A percentile compares a stretch with the other conserved stretches of the same genome.
phyloP scores from a whole-genome alignment of 345 rosid genomes.

The Erodium maritimum region DNA sequence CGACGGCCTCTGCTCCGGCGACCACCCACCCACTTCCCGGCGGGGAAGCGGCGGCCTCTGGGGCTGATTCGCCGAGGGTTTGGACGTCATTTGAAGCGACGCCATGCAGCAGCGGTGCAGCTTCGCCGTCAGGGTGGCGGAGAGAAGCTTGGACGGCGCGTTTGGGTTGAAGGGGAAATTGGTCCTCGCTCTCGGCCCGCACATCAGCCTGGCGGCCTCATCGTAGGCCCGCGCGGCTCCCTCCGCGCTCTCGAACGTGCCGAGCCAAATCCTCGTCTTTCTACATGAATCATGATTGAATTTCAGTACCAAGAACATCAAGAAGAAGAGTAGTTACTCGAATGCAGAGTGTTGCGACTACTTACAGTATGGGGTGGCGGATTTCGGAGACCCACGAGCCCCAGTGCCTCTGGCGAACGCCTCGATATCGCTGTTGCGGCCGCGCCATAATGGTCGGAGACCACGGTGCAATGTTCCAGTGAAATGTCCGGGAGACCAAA shows the following conservation, averaged over 20 bases:
- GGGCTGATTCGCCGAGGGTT: constrained; percentile 2
- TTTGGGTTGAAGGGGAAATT: constrained; percentile 19
- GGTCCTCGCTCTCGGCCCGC: constrained; percentile 19
- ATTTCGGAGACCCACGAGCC: constrained; percentile 25
- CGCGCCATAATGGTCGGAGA: too few species aligned
- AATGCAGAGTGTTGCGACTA: not conserved
- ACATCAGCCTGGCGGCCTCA: constrained; percentile 24
- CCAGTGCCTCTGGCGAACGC: constrained; percentile 24
- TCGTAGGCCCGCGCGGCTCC: constrained; percentile 23
- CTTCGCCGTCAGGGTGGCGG: constrained; percentile 20
- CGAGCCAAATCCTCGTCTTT: constrained; percentile 27
- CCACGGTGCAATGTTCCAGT: too few species aligned
- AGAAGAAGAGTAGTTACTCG: not conserved
- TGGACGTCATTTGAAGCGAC: constrained; percentile 15
- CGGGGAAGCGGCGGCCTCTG: not conserved
- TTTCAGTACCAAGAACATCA: not conserved
- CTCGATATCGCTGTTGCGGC: too few species aligned
- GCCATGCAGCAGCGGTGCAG: constrained; percentile 20
- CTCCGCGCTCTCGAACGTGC: constrained; percentile 25
- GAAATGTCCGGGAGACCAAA: too few species aligned
- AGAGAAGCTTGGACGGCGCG: constrained; percentile 17
- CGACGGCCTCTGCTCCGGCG: constrained; percentile 1
- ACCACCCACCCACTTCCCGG: not conserved
- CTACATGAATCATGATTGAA: not conserved
- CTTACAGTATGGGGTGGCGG: constrained; percentile 20